Evolutionary conservation across 78 protist genomes (phyloP).

Genomic region (Isochrysis galbana): DNA sequence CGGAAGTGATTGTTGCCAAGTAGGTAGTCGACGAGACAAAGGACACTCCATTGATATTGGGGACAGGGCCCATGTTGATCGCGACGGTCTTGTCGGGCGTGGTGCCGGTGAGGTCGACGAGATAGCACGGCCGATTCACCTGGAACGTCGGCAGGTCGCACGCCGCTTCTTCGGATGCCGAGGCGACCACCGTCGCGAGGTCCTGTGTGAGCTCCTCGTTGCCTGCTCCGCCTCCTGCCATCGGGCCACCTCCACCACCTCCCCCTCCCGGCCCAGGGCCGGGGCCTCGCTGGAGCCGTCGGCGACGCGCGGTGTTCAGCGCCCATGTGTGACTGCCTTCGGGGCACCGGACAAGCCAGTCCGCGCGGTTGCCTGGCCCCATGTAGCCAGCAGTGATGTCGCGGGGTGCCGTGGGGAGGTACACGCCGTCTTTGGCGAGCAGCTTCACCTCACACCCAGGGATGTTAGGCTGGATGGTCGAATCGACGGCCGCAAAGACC

Average conservation of each 20-base stretch:
- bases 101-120: neutral
- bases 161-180: neutral
- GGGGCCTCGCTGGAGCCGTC: too few species aligned
- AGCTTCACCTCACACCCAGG: neutral
- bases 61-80: neutral
- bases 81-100: neutral
- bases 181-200: neutral
- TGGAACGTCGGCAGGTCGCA: neutral
- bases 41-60: neutral
- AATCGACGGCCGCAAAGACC: neutral
- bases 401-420: neutral
- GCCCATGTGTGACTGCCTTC: neutral
- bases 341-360: neutral
- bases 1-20: neutral
- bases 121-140: neutral
- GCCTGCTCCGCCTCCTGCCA: neutral
- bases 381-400: neutral
- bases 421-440: conserved; percentile 8
- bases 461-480: neutral
- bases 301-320: too few species aligned
- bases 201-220: neutral
- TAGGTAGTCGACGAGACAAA: neutral
- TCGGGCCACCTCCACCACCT: too few species aligned
- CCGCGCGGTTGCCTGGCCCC: conserved; percentile 1
- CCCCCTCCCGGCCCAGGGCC: too few species aligned